These are phyloP conservation scores for Boletus reticuloceps DNA, from an alignment of 768 basidiomycete genomes.

Conservation along the genomic window DNA sequence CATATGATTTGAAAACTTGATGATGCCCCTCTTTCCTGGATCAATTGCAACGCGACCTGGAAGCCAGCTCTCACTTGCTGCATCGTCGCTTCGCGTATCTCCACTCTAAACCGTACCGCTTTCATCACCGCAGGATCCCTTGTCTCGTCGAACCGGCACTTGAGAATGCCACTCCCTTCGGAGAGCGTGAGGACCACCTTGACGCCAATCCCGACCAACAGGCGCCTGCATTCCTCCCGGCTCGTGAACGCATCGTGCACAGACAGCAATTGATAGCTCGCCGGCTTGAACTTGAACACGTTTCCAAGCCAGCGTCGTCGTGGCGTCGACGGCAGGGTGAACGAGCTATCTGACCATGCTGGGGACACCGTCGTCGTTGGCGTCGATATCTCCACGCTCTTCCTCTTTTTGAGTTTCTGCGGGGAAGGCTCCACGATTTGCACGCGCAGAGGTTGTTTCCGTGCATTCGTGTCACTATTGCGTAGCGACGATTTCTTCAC, in stretches of 20 bases:
- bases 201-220: slow-evolving; percentile 72
- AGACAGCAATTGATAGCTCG: slow-evolving; percentile 56
- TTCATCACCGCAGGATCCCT: slow-evolving; percentile 59
- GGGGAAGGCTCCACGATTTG: slow-evolving; percentile 52
- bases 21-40: slow-evolving; percentile 85
- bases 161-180: slow-evolving; percentile 65
- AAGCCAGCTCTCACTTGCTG: slow-evolving; percentile 46
- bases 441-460: slow-evolving; percentile 34
- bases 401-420: slow-evolving; percentile 35
- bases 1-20: slow-evolving; percentile 79
- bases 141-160: slow-evolving; percentile 72
- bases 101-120: slow-evolving; percentile 79
- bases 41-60: slow-evolving; percentile 58
- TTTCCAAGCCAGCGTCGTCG: slow-evolving; percentile 80
- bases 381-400: slow-evolving; percentile 18
- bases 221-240: slow-evolving; percentile 66
- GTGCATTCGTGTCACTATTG: slow-evolving; percentile 22
- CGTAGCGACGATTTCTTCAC: slow-evolving; percentile 46
- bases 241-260: slow-evolving; percentile 60
- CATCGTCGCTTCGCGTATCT: slow-evolving; percentile 49
- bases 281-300: slow-evolving; percentile 83
- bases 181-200: slow-evolving; percentile 62
- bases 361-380: slow-evolving; percentile 30
- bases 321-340: slow-evolving; percentile 43
- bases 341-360: slow-evolving; percentile 47